Evolutionary conservation across 805 yeast genomes (phyloP), one percentile per base, ranked within the genome.

Genomic region (Ogataea wickerhamii): DNA sequence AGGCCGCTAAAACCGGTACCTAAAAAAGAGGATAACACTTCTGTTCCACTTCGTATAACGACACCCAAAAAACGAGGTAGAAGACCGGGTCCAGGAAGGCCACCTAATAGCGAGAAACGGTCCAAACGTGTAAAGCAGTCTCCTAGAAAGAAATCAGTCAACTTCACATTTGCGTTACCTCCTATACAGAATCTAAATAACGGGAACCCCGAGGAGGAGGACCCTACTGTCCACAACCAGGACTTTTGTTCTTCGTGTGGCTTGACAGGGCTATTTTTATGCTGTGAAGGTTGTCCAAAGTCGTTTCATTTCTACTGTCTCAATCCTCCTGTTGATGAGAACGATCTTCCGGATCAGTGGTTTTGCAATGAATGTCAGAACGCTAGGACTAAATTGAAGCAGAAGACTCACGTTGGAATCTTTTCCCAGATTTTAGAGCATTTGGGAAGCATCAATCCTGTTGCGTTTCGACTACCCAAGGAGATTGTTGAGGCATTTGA

Each of bases 191-290:
- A 32, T 38, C 46, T 26, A 23, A 37, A 23, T 22, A 40, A 20
- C 49, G 30, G 21, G 38, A 12, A 38, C 13, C 27, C 28, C 26
- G 40, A 44, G 3, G 34, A 28, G 12, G 44, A 43, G 16, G 58
- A 51, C 22, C 41, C 48, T 10, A 44, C 53, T 5, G 40, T 48
- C 25, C 46, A 63, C 41, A 93, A 91, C 58, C 94, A 89, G 44
- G 98, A 91, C 59, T 89, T 73, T 58, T 91, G 98, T 55, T 69
- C 85, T n/a, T 72, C 93, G 0, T 91, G 98, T 64, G 89, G 94
- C 2, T 86, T 87, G 19, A 69, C 88, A 0, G 98, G 98, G 10
- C 72, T 85, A 19, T 88, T 91, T 51, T 68, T 91, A 18, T 93
- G 98, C 62, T 91, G 98, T 63, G 98, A 91, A 51, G 71, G 85